Evolutionary conservation across 257 asterid species (phyloP), one percentile per base, ranked within the genome.

Genomic region (Thymus quinquecostatus): DNA sequence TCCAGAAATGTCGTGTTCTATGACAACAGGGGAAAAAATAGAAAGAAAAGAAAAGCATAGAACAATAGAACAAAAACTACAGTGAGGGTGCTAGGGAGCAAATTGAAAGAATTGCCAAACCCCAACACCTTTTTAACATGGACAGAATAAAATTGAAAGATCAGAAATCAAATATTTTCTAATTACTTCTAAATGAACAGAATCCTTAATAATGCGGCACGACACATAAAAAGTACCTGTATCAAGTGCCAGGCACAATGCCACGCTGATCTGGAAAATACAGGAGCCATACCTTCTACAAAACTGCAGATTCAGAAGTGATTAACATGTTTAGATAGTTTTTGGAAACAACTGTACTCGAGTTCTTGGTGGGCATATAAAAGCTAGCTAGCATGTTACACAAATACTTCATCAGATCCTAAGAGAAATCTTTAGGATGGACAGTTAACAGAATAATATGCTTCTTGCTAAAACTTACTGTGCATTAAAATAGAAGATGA

Each of bases 271-370:
- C 89, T 84, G 21, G 98, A 92, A 80, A 92, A 92, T 47, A 92
- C 98, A 0, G 98, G 98, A 78, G 98, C 98, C 98, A 92, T 92
- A 82, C 98, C 98, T 86, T 92, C 98, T 74, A 92, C 98, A 75
- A 89, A 92, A 65, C 98, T 92, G 88, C 77, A 80, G 62, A 76
- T 32, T 12, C 13, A 29, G 30, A 74, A 70, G 41, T 72, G 56
- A 53, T 64, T 33, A 71, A 40, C 45, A 63, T 29, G 69, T 56
- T 74, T 63, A 57, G 27, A 13, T 67, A 43, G 21, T 43, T 40
- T 13, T 29, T 53, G 67, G 47, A 61, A 71, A 60, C 5, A 32
- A 62, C 57, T 54, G 64, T 2, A 63, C 14, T 28, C n/a, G 30
- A 61, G n/a, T 48, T 32, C 73, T 41, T 38, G 32, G 9, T 54